These are phyloP conservation scores for Phialophora expanda DNA, from an alignment of 2,329 filamentous ascomycete species.

Conservation along the genomic window DNA sequence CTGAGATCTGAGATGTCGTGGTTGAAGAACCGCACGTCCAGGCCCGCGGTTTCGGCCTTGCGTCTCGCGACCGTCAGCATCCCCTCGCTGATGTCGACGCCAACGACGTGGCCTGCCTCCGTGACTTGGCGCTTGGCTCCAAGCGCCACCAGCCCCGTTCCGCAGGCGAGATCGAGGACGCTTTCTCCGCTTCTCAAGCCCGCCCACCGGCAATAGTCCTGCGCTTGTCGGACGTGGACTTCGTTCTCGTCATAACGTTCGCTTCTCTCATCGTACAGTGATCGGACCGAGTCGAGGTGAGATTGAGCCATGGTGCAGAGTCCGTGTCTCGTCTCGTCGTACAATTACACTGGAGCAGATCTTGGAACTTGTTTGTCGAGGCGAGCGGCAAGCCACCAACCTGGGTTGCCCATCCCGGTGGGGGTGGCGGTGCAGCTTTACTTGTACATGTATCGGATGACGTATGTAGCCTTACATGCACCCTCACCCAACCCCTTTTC, in stretches of 20 bases:
- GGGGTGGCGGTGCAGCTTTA: neutral
- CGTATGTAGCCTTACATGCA: too few species aligned
- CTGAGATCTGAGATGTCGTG: constrained; percentile 26
- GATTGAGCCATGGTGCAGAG: constrained; percentile 11
- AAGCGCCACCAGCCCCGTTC: constrained; percentile 53
- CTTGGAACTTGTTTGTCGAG: neutral
- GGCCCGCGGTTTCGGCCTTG: constrained; percentile 16
- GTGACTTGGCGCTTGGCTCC: constrained; percentile 48
- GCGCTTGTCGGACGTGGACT: constrained; percentile 27
- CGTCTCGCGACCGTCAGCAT: constrained; percentile 49
- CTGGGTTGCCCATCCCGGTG: too few species aligned
- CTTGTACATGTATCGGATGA: too few species aligned
- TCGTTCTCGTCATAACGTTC: constrained; percentile 28
- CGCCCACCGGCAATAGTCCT: constrained; percentile 28
- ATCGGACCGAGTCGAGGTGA: constrained; percentile 22
- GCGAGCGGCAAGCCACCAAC: neutral
- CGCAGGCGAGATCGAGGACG: constrained; percentile 55
- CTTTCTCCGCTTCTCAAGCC: constrained; percentile 44
- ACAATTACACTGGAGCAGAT: neutral
- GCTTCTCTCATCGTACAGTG: constrained; percentile 30
- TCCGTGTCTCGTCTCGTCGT: neutral
- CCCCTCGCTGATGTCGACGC: constrained; percentile 50
- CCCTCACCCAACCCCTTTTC: too few species aligned
- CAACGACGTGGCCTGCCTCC: constrained; percentile 46
- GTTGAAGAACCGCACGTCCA: constrained; percentile 24